Evolutionary conservation across 345 rosid species (phyloP), one percentile per base, ranked within the genome.

Genomic region (Raphanus raphanistrum): DNA sequence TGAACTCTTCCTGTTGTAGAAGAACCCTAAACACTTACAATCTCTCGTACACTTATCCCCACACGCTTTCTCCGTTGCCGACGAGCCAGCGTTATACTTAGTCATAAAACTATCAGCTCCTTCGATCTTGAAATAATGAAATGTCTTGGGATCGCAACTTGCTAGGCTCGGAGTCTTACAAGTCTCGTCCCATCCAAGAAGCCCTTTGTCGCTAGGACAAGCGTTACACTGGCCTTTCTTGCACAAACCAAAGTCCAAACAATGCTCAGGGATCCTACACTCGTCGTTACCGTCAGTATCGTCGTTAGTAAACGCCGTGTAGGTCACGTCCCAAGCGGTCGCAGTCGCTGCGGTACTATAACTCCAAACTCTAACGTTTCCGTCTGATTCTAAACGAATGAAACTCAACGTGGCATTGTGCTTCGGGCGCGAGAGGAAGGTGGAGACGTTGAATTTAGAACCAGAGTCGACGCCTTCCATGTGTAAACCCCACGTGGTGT

Each of bases 21-120:
- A 90, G 12, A 86, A 87, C 1, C 94, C 90, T 81, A 84, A 73
- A 72, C 90, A 88, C 73, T 82, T 89, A 59, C 94, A 90, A 75
- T 87, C 88, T 2, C 52, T 63, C 2, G 78, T 83, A 38, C 90
- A 92, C 75, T 86, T 87, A 1, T 58, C 83, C 4, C 84, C 84
- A 58, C 95, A 90, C 0, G 67, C 87, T 12, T 73, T 76, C 83
- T 81, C 81, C 64, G 77, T 84, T 13, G 63, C 2, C 6, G 84
- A 81, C 6, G 75, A 78, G 2, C 97, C 97, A 1, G 71, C 71
- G 4, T 73, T 84, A 29, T 82, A 86, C 71, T 80, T 85, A 9
- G 78, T 64, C 82, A 81, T 65, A 25, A 82, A 89, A 75, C 88
- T 87, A 61, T 86, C 88, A 57, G 86, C 88, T 2, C 90, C 88